A percentile compares a stretch with the other conserved stretches of the same genome.
These are phyloP conservation scores for Aspergillus awamori DNA, from an alignment of 2,329 filamentous ascomycete genomes.

Conservation along the genomic window DNA sequence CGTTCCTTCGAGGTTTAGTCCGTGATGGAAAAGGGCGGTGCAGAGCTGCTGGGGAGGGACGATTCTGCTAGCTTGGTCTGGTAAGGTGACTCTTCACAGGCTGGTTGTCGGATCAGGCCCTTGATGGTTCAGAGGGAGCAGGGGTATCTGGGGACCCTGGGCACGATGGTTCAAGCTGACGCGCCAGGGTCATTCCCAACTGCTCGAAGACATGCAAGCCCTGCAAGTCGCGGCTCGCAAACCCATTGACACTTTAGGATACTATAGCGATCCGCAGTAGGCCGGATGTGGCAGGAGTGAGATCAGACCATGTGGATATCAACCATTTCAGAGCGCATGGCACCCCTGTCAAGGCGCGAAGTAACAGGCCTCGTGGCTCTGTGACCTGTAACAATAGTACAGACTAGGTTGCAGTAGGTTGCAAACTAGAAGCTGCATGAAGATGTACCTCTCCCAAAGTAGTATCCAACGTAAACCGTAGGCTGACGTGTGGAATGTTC, in stretches of 20 bases:
- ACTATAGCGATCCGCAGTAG: background rate
- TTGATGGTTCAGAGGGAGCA: background rate
- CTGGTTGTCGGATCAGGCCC: background rate
- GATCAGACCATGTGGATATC: conserved; percentile 15
- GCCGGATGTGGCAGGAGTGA: background rate
- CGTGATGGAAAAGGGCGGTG: background rate
- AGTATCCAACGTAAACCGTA: conserved; percentile 11
- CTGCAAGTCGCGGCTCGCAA: background rate
- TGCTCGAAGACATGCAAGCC: background rate
- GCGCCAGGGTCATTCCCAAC: background rate
- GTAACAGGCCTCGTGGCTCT: conserved; percentile 5
- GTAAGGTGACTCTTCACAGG: background rate
- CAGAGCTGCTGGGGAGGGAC: background rate
- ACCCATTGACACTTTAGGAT: background rate
- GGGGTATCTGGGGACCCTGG: background rate
- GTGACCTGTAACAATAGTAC: background rate
- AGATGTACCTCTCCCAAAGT: conserved; percentile 8
- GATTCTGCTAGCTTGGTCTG: background rate
- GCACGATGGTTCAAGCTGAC: too few relatives aligned
- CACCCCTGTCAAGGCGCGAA: conserved; percentile 10
- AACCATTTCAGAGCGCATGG: conserved; percentile 11
- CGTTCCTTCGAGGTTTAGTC: background rate
- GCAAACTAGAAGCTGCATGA: conserved; percentile 1
- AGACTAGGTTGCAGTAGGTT: conserved; percentile 8
- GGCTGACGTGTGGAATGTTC: conserved; percentile 4